Evolutionary conservation across 129 eudicot species (phyloP), one percentile per base, ranked within the genome.

Genomic region (Pittosporum tobira): DNA sequence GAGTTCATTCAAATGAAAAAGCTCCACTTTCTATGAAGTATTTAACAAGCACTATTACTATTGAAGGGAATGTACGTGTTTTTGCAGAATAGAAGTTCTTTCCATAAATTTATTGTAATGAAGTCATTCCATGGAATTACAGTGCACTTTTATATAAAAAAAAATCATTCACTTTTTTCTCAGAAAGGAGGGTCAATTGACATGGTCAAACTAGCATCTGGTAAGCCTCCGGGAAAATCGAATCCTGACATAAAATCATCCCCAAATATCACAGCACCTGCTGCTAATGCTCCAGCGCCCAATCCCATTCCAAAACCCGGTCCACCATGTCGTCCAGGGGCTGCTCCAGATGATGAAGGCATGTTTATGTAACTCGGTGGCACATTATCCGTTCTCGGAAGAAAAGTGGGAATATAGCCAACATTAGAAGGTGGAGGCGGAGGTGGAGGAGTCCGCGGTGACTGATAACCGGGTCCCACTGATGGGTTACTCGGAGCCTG

Each of bases 281-380:
- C 91, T 34, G 94, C 96, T 71, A 88, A 69, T 31, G 91, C 94
- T 67, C 96, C 97, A 1, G 91, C 97, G 34, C 97, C 97, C 58
- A 84, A 43, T 51, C 94, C 94, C 85, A 74, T 71, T 44, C 81
- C 94, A 40, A 88, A 81, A 58, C 94, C 90, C 37, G 83, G 77
- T 54, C 87, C 72, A 28, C 31, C 63, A 15, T 65, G 63, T 1
- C 64, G 66, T 64, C 86, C 84, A 18, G 75, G 52, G 34, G 76
- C 76, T 7, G 73, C 62, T 31, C 77, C 82, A 1, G 86, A 72
- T 30, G 79, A 50, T 55, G n/a, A n/a, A n/a, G 94, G 91, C 91
- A 84, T 79, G 67, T 79, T 79, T 45, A 79, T 61, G 59, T 84
- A 88, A 62, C 84, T 73, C 12, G 86, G 68, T 31, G 70, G 64